Evolutionary conservation across 192 early-diverging fungal species (phyloP), one percentile per base, ranked within the genome.

Genomic region (Coemansia sp.): DNA sequence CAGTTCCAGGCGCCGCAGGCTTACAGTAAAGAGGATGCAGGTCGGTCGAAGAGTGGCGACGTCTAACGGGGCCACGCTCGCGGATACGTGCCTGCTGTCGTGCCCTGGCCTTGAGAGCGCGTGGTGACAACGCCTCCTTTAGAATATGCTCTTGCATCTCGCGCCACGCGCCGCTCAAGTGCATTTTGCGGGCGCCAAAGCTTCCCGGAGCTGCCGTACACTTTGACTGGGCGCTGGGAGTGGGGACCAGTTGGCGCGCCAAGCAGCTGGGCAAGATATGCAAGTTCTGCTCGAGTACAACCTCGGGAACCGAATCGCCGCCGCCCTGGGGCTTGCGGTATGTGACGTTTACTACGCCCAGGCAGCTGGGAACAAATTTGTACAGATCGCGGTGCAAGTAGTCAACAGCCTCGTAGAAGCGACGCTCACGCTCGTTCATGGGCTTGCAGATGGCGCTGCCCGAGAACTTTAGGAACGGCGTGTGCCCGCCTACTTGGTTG

Each of bases 381-480:
- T 92, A 86, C 29, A 99, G 80, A 63, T 92, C 87, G 4, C 93
- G 91, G 70, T 91, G 90, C 46, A 83, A 67, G 37, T 85, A 67
- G 60, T 93, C 91, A 9, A 99, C 76, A 31, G 85, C 82, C 64
- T 98, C 96, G 85, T 99, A 99, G 77, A 98, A 97, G 14, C 86
- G 72, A 39, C 89, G 88, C 70, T 99, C 98, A 51, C 87, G 86
- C 67, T 82, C 75, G 38, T 92, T 90, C 48, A 97, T 87, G 21
- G 95, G 95, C 78, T 99, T 99, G 83, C 94, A 99, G 25, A 99
- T 90, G 9, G 98, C 96, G 75, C 90, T 91, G 74, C 97, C 94
- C 10, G 95, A 96, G 77, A 99, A 97, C 44, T 96, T 92, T 57
- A 98, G 85, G 58, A 99, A 93, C 5, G 94, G 90, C 5, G 95